Evolutionary conservation across 371 early-diverging fungal genomes (phyloP).

Genomic region (Mucor ambiguus): DNA sequence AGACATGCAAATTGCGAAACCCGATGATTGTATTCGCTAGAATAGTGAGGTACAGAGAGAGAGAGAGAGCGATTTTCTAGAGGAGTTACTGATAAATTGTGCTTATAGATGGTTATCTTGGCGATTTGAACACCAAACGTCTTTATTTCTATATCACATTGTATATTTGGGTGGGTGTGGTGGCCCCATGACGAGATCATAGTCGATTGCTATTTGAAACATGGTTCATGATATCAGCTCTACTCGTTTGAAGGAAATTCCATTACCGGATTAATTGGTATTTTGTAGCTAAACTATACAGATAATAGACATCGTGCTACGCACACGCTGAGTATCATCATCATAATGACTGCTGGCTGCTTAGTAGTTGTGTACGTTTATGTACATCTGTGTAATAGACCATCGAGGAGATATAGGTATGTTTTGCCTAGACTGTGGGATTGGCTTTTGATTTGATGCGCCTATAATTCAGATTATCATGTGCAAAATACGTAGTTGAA

Average conservation of each 20-base stretch:
- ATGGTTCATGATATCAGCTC: background rate
- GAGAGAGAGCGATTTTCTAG: background rate
- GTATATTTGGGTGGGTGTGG: background rate
- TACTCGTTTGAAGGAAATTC: background rate
- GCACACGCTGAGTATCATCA: background rate
- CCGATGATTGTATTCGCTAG: background rate
- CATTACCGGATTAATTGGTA: background rate
- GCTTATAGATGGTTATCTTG: background rate
- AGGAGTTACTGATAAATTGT: background rate
- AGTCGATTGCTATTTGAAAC: background rate
- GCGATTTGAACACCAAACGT: background rate
- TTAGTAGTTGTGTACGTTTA: background rate
- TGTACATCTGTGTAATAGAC: background rate
- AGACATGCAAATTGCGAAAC: background rate
- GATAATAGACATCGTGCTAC: background rate
- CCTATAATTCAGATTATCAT: background rate
- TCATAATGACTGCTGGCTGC: background rate
- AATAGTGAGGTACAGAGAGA: too few species aligned
- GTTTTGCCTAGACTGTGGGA: background rate
- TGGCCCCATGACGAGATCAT: background rate
- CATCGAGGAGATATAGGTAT: background rate
- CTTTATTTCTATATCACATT: too few species aligned
- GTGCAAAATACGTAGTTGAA: background rate
- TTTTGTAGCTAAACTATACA: background rate
- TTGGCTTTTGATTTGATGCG: background rate